Evolutionary conservation across 768 basidiomycete genomes (phyloP).

Genomic region (Lactarius hatsudake): DNA sequence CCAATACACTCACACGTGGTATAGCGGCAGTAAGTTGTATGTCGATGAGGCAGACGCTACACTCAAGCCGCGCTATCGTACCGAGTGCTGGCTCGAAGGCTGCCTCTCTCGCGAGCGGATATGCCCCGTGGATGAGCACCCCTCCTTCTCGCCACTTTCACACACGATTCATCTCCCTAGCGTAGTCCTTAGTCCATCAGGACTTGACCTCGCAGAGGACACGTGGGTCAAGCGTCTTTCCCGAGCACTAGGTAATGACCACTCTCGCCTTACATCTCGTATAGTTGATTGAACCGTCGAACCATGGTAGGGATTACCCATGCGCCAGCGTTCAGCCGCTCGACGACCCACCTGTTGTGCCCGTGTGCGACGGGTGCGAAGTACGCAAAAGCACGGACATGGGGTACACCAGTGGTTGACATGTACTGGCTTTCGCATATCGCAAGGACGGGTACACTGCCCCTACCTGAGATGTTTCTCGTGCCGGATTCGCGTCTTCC

Average conservation of each 20-base stretch:
- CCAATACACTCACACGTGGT: background rate
- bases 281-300: background rate
- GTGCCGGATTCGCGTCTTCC: constrained; percentile 17
- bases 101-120: constrained; percentile 78
- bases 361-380: constrained; percentile 68
- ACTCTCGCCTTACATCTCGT: background rate
- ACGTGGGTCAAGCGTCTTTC: constrained; percentile 65
- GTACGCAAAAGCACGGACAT: constrained; percentile 73
- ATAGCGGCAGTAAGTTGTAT: constrained; percentile 69
- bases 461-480: constrained; percentile 36
- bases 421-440: constrained; percentile 68
- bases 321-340: constrained; percentile 57
- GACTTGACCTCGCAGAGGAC: constrained; percentile 66
- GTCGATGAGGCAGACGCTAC: constrained; percentile 49
- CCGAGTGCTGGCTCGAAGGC: constrained; percentile 92
- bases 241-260: constrained; percentile 57
- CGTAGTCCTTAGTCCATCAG: constrained; percentile 68
- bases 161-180: constrained; percentile 59
- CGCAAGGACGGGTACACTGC: constrained; percentile 50
- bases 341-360: constrained; percentile 79
- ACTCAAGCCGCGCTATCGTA: constrained; percentile 61
- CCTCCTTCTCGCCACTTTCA: constrained; percentile 66
- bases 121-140: constrained; percentile 61
- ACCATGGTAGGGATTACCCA: constrained; percentile 49
- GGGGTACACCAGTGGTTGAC: constrained; percentile 72